Percentiles rank a stretch among this genome's conserved stretches.
Conservation (phyloP, 73 alveolate genomes). For the Tetrahymena thermophila region DNA sequence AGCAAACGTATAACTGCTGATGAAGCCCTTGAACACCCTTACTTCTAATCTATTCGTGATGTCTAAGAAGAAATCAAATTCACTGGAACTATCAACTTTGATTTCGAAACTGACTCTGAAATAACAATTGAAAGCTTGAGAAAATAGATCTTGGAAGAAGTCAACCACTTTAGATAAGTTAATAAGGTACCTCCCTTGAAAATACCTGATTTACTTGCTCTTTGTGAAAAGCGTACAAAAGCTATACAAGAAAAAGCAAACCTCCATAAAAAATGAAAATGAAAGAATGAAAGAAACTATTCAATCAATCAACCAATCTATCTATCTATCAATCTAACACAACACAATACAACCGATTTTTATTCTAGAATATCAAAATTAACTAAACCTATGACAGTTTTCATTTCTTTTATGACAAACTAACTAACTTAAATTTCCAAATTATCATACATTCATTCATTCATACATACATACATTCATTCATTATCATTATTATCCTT, state of each 20-base stretch:
- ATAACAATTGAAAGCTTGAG: slow-evolving; percentile 8
- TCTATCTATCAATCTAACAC: too few species aligned
- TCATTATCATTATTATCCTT: background rate
- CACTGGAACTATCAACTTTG: slow-evolving; percentile 7
- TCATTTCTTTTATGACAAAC: background rate
- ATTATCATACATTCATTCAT: background rate
- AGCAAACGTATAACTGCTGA: slow-evolving; percentile 16
- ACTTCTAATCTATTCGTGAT: slow-evolving; percentile 24
- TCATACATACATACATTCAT: background rate
- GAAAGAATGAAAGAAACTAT: background rate
- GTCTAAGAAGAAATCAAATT: slow-evolving; percentile 25
- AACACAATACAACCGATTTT: background rate
- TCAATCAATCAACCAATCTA: too few species aligned
- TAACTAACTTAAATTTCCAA: background rate
- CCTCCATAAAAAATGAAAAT: background rate
- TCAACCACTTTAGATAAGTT: slow-evolving; percentile 8
- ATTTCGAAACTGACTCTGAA: slow-evolving; percentile 11
- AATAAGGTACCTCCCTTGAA: slow-evolving; percentile 13
- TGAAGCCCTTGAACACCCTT: slow-evolving; percentile 30
- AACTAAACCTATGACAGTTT: background rate
- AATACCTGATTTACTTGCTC: background rate
- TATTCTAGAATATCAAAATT: background rate
- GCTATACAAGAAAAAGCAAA: background rate
- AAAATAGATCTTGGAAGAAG: slow-evolving; percentile 15
- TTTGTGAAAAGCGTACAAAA: background rate